These are phyloP conservation scores for Botrytis aclada DNA, from an alignment of 2,329 filamentous ascomycete genomes.

Conservation along the genomic window DNA sequence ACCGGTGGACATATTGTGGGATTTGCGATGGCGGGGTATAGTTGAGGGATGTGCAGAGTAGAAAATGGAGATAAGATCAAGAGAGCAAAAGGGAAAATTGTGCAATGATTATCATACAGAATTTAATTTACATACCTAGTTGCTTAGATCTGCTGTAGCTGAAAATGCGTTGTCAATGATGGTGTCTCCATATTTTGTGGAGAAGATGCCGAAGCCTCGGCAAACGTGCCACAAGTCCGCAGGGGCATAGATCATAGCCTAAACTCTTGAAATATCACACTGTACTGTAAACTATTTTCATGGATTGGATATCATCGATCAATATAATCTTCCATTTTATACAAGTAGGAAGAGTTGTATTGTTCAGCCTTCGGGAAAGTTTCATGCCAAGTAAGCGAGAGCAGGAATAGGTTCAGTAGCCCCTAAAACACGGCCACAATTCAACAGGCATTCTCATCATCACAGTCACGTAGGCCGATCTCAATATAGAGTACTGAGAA, in stretches of 20 bases:
- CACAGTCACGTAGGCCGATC: neutral
- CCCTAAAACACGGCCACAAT: neutral
- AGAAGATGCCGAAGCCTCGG: neutral
- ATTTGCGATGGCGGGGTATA: constrained; percentile 9
- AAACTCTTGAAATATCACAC: neutral
- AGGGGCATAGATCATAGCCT: neutral
- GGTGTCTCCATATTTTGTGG: neutral
- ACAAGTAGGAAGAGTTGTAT: neutral
- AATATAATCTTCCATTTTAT: neutral
- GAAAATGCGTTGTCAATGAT: constrained; percentile 10
- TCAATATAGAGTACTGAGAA: neutral
- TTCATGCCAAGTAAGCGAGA: neutral
- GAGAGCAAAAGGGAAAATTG: constrained; percentile 7
- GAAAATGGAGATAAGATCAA: neutral
- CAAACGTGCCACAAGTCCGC: neutral
- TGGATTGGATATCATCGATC: neutral
- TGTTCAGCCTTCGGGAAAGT: neutral
- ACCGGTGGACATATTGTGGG: constrained; percentile 15
- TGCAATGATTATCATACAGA: constrained; percentile 8
- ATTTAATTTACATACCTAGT: neutral
- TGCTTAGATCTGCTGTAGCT: neutral
- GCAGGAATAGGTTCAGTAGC: neutral
- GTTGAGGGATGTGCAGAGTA: constrained; percentile 3
- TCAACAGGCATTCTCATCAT: neutral
- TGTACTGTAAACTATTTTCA: neutral